Evolutionary conservation across 192 early-diverging fungal genomes (phyloP), one percentile per base, ranked within the genome.

Genomic region (Paraglomus occultum): DNA sequence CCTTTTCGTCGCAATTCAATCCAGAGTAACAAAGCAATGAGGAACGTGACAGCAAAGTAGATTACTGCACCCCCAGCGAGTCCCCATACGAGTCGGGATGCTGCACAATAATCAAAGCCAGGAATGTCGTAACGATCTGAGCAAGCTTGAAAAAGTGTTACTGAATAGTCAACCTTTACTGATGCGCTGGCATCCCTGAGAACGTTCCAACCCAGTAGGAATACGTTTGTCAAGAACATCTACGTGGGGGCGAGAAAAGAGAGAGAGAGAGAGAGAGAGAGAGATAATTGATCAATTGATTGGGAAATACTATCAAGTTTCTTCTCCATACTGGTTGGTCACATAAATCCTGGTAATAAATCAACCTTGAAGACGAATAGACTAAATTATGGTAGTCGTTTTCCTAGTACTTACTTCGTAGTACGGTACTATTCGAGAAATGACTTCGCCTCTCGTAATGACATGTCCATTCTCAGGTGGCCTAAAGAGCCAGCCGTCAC

Each of bases 181-280:
- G 22, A 51, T 43, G 4, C 22, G 15, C 57, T 50, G 5, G 66
- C 66, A 55, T 57, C 15, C 39, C 38, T 51, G 14, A 57, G 43
- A 20, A 68, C 66, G 20, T 68, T 68, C 20, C 47, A 68, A n/a
- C 66, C 66, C 40, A 68, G 31, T 20, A 68, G 31, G 54, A 68
- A 68, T 20, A 55, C 66, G 38, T 68, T 68, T 8, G 48, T 45
- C 1, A 23, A 17, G 14, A 68, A 68, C 66, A 68, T 68, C 66
- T 68, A 20, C 22, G 43, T 60, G 3, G 2, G n/a, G 12, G 18
- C 17, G 48, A 2, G 22, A 22, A 47, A 9, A 17, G 45, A 40
- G 14, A 11, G 18, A 42, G 10, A 39, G 51, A 22, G 14, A n/a
- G n/a, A n/a, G 3, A 31, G 3, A 31, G 31, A 31, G 3, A 31